Conservation (phyloP, 2,329 filamentous ascomycete species). For the Penicillium sp. region DNA sequence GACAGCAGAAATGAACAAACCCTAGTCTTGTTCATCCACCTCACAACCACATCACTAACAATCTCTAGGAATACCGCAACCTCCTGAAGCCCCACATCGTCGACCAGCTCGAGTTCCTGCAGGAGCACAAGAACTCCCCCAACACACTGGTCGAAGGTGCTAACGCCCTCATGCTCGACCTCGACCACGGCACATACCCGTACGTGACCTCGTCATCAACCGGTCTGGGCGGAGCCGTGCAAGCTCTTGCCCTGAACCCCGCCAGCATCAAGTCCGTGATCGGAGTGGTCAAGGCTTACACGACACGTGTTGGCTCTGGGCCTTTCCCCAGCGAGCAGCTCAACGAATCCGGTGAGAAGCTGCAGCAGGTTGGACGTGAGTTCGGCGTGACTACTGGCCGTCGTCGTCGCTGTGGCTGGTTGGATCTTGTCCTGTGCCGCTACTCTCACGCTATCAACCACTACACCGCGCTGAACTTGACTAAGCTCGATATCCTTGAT, state of each 20-base stretch:
- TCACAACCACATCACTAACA: conserved; percentile 1
- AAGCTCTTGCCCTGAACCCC: conserved; percentile 60
- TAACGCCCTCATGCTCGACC: conserved; percentile 63
- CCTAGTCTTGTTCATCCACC: background rate
- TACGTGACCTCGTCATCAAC: conserved; percentile 51
- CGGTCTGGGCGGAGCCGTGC: conserved; percentile 53
- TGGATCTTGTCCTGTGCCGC: conserved; percentile 64
- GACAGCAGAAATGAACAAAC: background rate
- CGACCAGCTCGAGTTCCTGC: conserved; percentile 53
- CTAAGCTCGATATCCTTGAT: conserved; percentile 65
- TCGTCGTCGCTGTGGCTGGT: conserved; percentile 63
- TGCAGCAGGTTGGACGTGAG: conserved; percentile 58
- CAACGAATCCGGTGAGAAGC: conserved; percentile 56
- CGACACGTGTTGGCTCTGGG: conserved; percentile 59
- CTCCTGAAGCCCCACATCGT: conserved; percentile 41
- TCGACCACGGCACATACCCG: conserved; percentile 55
- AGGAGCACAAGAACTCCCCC: conserved; percentile 54
- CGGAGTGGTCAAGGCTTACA: conserved; percentile 66
- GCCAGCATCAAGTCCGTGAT: conserved; percentile 58
- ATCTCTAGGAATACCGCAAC: conserved; percentile 37
- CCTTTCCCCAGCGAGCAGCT: conserved; percentile 65
- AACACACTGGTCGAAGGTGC: conserved; percentile 63
- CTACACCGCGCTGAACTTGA: conserved; percentile 60
- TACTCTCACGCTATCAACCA: conserved; percentile 59
- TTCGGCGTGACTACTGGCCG: conserved; percentile 61